A percentile compares a stretch with the other conserved stretches of the same genome.
Conservation (phyloP, 2,329 filamentous ascomycete genomes). For the Talaromyces verruculosus region DNA sequence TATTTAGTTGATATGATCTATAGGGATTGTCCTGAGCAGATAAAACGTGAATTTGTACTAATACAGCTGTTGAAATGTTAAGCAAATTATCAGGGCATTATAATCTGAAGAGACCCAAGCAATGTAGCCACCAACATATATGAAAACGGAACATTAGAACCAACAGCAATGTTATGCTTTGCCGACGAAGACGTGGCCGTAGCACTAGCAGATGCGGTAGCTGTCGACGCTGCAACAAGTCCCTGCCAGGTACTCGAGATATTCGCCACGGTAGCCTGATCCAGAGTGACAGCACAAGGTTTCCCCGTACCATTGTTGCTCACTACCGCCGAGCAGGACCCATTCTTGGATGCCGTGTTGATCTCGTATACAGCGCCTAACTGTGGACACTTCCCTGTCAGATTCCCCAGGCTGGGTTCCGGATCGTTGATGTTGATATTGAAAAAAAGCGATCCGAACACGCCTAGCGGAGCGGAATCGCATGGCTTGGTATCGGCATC, state of each 20-base stretch:
- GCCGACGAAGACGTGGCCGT: not conserved
- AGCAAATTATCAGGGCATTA: not conserved
- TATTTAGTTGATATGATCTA: not conserved
- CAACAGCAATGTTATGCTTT: not conserved
- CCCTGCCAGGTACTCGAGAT: constrained; percentile 11
- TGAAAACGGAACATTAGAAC: not conserved
- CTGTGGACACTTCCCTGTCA: constrained; percentile 13
- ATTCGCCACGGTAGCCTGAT: not conserved
- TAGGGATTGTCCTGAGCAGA: not conserved
- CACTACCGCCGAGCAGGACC: constrained; percentile 9
- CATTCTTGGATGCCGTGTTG: not conserved
- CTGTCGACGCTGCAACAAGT: constrained; percentile 4
- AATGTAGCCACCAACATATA: constrained; percentile 1
- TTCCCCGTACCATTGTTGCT: not conserved
- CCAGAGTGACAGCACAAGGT: not conserved
- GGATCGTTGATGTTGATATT: constrained; percentile 10
- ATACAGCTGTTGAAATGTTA: not conserved
- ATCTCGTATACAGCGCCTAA: constrained; percentile 9
- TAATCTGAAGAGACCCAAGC: constrained; percentile 4
- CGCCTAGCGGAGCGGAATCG: not conserved
- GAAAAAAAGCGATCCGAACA: constrained; percentile 6
- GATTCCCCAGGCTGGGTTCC: not conserved
- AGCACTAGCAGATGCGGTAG: not conserved
- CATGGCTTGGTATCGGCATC: not conserved
- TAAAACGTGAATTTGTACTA: not conserved